A percentile compares a stretch with the other conserved stretches of the same genome.
Evolutionary conservation across 192 early-diverging fungal species (phyloP).

Genomic region (Phlyctochytrium bullatum): DNA sequence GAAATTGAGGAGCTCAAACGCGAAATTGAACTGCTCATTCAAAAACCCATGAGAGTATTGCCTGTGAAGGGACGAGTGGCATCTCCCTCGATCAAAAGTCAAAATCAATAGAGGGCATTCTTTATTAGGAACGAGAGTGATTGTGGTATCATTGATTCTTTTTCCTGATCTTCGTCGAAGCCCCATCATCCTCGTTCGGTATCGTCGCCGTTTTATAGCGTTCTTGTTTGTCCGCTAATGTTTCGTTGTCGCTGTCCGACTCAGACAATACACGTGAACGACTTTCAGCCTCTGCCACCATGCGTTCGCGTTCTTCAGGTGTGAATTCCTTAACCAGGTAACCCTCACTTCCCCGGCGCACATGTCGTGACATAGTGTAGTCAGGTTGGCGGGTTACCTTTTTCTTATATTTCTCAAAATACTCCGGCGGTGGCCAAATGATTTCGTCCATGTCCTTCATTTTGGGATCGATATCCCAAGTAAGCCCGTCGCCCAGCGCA

Average conservation of each 20-base stretch:
- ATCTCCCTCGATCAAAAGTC: background rate
- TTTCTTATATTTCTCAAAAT: slow-evolving; percentile 40
- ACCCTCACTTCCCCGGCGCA: slow-evolving; percentile 52
- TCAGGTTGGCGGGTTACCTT: background rate
- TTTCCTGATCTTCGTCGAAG: background rate
- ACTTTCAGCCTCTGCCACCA: slow-evolving; percentile 14
- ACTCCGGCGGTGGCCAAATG: slow-evolving; percentile 74
- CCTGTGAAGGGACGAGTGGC: background rate
- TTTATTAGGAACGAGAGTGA: no score
- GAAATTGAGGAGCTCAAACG: slow-evolving; percentile 53
- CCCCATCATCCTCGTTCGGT: slow-evolving; percentile 26
- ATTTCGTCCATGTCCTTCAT: slow-evolving; percentile 10
- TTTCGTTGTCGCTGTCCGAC: background rate
- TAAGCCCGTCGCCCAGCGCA: slow-evolving; percentile 62
- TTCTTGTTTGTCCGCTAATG: slow-evolving; percentile 29
- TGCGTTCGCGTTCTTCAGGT: slow-evolving; percentile 30
- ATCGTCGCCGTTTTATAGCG: background rate
- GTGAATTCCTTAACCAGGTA: slow-evolving; percentile 46
- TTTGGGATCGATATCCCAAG: slow-evolving; percentile 52
- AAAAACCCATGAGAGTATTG: slow-evolving; percentile 35
- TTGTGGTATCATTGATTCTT: background rate
- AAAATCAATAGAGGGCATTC: background rate
- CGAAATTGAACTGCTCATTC: slow-evolving; percentile 54
- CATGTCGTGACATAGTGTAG: slow-evolving; percentile 1
- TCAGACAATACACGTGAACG: background rate